Conservation (phyloP, 2,329 filamentous ascomycete genomes). For the Xylariomycetidae sp. region DNA sequence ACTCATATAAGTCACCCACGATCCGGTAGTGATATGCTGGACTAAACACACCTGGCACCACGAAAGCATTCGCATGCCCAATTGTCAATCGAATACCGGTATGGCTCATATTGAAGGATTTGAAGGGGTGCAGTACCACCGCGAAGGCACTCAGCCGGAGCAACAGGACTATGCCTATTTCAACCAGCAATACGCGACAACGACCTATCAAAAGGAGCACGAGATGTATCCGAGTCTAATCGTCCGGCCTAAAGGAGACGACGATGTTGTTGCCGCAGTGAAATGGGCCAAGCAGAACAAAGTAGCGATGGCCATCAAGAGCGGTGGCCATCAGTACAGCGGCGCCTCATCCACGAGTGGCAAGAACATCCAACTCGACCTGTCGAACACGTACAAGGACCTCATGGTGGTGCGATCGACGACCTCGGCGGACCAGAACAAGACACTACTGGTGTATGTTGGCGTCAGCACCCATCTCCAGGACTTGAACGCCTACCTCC, state of each 20-base stretch:
- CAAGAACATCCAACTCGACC: conserved; percentile 40
- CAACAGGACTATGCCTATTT: no score
- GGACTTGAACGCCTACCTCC: conserved; percentile 37
- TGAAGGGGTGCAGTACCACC: no score
- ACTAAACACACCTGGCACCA: no score
- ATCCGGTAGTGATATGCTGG: no score
- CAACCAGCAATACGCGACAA: conserved; percentile 38
- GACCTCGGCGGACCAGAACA: conserved; percentile 27
- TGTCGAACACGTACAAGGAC: conserved; percentile 32
- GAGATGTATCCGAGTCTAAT: conserved; percentile 39
- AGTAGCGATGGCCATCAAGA: conserved; percentile 38
- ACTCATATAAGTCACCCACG: no score
- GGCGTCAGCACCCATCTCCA: conserved; percentile 36
- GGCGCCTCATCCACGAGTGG: conserved; percentile 40
- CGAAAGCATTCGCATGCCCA: no score
- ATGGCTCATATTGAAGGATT: no score
- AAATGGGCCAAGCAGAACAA: conserved; percentile 34
- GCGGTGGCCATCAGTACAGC: conserved; percentile 44
- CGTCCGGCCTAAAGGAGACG: conserved; percentile 34
- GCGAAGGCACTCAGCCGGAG: no score
- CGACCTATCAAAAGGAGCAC: conserved; percentile 33
- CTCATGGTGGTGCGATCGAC: conserved; percentile 25
- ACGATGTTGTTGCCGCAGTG: conserved; percentile 35
- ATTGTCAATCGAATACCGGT: no score
- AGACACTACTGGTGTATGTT: conserved; percentile 30